Conservation (phyloP, 116 monocot genomes). For the Papilionanthe hybrid region DNA sequence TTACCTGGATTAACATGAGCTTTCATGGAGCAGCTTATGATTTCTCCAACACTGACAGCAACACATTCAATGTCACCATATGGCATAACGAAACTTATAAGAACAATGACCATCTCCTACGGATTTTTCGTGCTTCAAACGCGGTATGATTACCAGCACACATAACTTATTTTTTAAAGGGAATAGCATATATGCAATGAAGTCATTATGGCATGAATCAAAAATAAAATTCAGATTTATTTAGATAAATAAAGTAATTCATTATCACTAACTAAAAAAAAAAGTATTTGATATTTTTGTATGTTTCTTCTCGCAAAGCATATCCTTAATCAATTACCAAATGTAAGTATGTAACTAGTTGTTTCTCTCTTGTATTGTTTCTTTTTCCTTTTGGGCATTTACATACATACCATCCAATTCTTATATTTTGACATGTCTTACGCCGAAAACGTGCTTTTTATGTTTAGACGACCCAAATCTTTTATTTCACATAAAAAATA, state of each 20-base stretch:
- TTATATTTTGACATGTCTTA: too few relatives aligned
- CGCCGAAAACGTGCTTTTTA: too few relatives aligned
- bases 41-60: slow-evolving; percentile 14
- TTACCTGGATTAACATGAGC: not conserved
- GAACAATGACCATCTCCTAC: not conserved
- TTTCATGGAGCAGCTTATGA: slow-evolving; percentile 16
- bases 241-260: too few relatives aligned
- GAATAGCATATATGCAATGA: not conserved
- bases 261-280: not conserved
- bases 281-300: not conserved
- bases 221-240: too few relatives aligned
- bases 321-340: too few relatives aligned
- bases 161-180: not conserved
- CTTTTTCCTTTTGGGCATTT: too few relatives aligned
- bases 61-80: slow-evolving; percentile 10
- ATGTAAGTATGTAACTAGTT: too few relatives aligned
- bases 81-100: slow-evolving; percentile 16
- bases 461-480: too few relatives aligned
- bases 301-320: not conserved
- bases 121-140: slow-evolving; percentile 11
- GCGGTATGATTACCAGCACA: slow-evolving; percentile 3
- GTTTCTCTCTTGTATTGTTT: too few relatives aligned
- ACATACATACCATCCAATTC: too few relatives aligned
- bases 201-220: too few relatives aligned
- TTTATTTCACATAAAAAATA: too few relatives aligned